Evolutionary conservation across 164 flowering plant species (phyloP), one percentile per base, ranked within the genome.

Genomic region (Sextonia rubra): DNA sequence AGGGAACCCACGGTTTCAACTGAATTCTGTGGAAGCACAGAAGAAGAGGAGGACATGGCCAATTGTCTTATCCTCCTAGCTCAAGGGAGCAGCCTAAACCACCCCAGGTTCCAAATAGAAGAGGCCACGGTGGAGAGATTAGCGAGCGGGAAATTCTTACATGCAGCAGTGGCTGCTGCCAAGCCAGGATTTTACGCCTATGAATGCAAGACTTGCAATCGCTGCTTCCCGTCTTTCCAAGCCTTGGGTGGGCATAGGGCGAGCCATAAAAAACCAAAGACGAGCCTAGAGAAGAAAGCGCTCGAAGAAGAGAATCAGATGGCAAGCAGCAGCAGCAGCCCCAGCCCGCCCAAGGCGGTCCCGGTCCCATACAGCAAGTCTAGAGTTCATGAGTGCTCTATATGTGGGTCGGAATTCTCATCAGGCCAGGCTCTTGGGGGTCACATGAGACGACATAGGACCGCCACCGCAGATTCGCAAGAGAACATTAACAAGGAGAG

Each of bases 381-480:
- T 2, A 87, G 85, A 79, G 78, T 86, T 22, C 97, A 92, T 62
- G 92, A 89, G 79, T 92, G 97, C 72, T 84, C 93, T 0, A 78
- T 90, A 22, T 92, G 97, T 62, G 95, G 97, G 0, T 86, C 93
- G 0, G 93, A 90, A 81, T 92, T 92, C 77, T 79, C 90, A 2
- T 89, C 94, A 0, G 97, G 97, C 0, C 97, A 92, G 67, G 97
- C 94, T 5, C 74, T 92, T 23, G 97, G 97, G 0, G 97, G 94
- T 9, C 97, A 92, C 74, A 92, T 90, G 97, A 81, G 95, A 73
- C 77, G 94, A 55, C 97, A 92, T 72, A 68, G 92, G 25, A 71
- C 78, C 5, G 47, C 75, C 8, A n/a, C 66, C 14, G 9, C 69
- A 18, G 87, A 81, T 37, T 29, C 71, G 27, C 79, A 77, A 64